phyloP scores from a whole-genome alignment of 2,329 filamentous ascomycete genomes.

The Ceratocystis cacaofunesta region DNA sequence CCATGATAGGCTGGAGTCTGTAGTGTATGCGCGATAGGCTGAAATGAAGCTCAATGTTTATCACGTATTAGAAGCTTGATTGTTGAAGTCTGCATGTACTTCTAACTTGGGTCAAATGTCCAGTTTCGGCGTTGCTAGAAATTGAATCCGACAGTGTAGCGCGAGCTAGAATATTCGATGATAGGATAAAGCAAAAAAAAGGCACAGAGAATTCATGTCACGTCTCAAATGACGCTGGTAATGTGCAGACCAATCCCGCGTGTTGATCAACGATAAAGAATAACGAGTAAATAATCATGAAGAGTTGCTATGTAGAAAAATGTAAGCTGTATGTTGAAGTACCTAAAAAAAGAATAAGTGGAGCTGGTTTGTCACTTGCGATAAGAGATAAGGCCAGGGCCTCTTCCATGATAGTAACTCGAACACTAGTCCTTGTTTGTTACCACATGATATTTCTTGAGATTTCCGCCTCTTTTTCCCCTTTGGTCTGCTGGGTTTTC shows the following conservation, averaged over 20 bases:
- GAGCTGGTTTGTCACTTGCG: neutral
- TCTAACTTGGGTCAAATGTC: neutral
- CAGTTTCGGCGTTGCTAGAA: neutral
- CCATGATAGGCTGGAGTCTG: conserved; percentile 20
- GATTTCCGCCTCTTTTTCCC: too few relatives aligned
- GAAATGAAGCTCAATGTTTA: neutral
- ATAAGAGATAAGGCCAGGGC: neutral
- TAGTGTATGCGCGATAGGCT: neutral
- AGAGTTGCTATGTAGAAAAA: neutral
- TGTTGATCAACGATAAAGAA: neutral
- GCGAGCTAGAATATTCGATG: neutral
- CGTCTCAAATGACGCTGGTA: neutral
- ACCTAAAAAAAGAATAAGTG: conserved; percentile 4
- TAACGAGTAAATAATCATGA: neutral
- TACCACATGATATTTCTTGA: too few relatives aligned
- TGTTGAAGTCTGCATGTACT: neutral
- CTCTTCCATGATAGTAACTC: neutral
- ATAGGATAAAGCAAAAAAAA: neutral
- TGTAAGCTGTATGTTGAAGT: neutral
- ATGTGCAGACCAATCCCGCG: neutral
- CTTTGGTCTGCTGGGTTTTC: too few relatives aligned
- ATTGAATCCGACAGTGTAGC: neutral
- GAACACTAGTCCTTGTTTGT: too few relatives aligned
- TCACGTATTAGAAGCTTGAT: neutral
- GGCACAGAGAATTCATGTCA: neutral